A percentile compares a stretch with the other conserved stretches of the same genome.
These are phyloP conservation scores for Sporobolomyces roseus DNA, from an alignment of 768 basidiomycete genomes.

Conservation along the genomic window DNA sequence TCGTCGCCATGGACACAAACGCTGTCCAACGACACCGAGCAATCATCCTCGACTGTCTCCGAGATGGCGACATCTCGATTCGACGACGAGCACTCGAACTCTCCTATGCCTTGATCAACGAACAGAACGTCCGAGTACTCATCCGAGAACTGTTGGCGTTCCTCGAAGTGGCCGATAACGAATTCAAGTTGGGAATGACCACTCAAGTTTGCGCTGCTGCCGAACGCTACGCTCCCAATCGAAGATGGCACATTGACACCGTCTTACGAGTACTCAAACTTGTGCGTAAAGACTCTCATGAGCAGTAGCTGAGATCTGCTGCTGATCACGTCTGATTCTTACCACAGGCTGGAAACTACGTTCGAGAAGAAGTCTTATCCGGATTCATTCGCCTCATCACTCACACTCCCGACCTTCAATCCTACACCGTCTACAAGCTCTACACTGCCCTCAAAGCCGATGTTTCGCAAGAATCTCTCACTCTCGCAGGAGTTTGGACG, in stretches of 20 bases:
- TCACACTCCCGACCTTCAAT: conserved; percentile 93
- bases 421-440: conserved; percentile 86
- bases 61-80: conserved; percentile 99
- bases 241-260: conserved; percentile 98
- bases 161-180: conserved; percentile 96
- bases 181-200: conserved; percentile 97
- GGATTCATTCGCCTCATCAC: conserved; percentile 92
- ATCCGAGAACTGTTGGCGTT: conserved; percentile 90
- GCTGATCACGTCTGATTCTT: background rate
- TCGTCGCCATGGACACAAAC: conserved; percentile 94
- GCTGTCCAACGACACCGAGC: conserved; percentile 97
- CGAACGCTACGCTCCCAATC: conserved; percentile 93
- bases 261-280: conserved; percentile 85
- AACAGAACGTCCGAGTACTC: conserved; percentile 84
- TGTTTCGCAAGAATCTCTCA: conserved; percentile 93
- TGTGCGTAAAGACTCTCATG: conserved; percentile 51
- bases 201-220: conserved; percentile 95
- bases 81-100: conserved; percentile 92
- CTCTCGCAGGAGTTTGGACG: conserved; percentile 88
- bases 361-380: conserved; percentile 90
- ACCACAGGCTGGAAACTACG: conserved; percentile 88
- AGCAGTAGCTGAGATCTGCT: background rate
- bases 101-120: conserved; percentile 94
- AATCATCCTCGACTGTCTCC: conserved; percentile 96
- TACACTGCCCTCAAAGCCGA: conserved; percentile 82